Evolutionary conservation across 371 early-diverging fungal genomes (phyloP), one percentile per base, ranked within the genome.

Genomic region (Enteropsectra breve): DNA sequence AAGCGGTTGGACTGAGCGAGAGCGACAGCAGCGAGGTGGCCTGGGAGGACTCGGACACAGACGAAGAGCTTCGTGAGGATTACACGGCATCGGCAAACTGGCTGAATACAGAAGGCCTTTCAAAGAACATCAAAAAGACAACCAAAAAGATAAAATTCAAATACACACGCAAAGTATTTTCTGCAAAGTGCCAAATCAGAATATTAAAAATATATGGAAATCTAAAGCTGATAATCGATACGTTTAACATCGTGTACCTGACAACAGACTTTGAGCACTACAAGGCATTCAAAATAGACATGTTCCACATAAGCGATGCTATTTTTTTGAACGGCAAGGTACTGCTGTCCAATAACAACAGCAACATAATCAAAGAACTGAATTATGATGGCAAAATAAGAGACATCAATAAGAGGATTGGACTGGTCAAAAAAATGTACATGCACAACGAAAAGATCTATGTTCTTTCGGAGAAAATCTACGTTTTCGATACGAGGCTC

Each of bases 1-100:
- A 15, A 30, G 26, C 30, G 33, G 8, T 23, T 8, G 23, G n/a
- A 26, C n/a, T n/a, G n/a, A 65, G 46, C n/a, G 21, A 33, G 8
- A 15, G 28, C 26, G 56, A 47, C 5, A 34, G 53, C 26, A 5
- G n/a, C 0, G 55, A 68, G 30, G 38, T 1, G 1, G 69, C 66
- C 2, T 74, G 74, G 74, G 61, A 30, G n/a, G 74, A 74, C 34
- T 69, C 70, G 5, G 70, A 69, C n/a, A 37, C 29, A 13, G 33
- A 34, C 15, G 52, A 49, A 18, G 58, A 60, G 15, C 18, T 43
- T 13, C 8, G 55, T 37, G 57, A 59, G 11, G 55, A 66, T n/a
- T 30, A 49, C 4, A 29, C 52, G 18, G 48, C 34, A 24, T 29
- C 40, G 4, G 56, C 64, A 26, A 34, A 26, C 0, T 72, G 73